phyloP scores from a whole-genome alignment of 1,139 yeast species.

The Trichomonascaceae sp. region DNA sequence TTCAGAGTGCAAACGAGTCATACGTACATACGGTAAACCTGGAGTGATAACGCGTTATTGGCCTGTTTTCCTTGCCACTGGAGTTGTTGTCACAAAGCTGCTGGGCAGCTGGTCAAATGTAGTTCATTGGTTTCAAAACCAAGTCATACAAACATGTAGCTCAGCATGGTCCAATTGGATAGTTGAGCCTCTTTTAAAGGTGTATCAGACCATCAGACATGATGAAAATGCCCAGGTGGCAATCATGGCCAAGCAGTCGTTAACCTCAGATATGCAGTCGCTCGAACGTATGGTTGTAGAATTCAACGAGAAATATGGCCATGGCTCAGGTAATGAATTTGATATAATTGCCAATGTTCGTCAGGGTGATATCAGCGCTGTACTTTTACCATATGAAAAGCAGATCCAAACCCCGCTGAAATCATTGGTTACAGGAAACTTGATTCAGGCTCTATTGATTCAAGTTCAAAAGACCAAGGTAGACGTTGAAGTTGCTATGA shows the following conservation, averaged over 20 bases:
- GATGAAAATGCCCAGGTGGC: constrained; percentile 68
- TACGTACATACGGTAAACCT: constrained; percentile 40
- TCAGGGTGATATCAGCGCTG: constrained; percentile 70
- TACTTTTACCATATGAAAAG: constrained; percentile 73
- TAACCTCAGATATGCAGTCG: constrained; percentile 71
- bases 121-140: constrained; percentile 48
- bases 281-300: constrained; percentile 84
- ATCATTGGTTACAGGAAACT: constrained; percentile 58
- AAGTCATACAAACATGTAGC: constrained; percentile 53
- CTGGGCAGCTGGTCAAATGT: constrained; percentile 51
- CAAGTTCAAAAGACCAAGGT: constrained; percentile 94
- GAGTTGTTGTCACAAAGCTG: constrained; percentile 34
- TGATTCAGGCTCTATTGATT: constrained; percentile 70
- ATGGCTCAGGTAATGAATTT: constrained; percentile 13
- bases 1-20: not conserved
- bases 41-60: constrained; percentile 53
- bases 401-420: constrained; percentile 68
- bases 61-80: constrained; percentile 41
- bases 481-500: constrained; percentile 85
- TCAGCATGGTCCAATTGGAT: constrained; percentile 83
- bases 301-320: constrained; percentile 46
- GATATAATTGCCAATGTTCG: constrained; percentile 32
- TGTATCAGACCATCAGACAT: constrained; percentile 73
- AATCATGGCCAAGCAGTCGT: constrained; percentile 71
- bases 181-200: constrained; percentile 65